A percentile compares a stretch with the other conserved stretches of the same genome.
These are phyloP conservation scores for Uncinocarpus reesii DNA, from an alignment of 2,329 filamentous ascomycete genomes.

Conservation along the genomic window DNA sequence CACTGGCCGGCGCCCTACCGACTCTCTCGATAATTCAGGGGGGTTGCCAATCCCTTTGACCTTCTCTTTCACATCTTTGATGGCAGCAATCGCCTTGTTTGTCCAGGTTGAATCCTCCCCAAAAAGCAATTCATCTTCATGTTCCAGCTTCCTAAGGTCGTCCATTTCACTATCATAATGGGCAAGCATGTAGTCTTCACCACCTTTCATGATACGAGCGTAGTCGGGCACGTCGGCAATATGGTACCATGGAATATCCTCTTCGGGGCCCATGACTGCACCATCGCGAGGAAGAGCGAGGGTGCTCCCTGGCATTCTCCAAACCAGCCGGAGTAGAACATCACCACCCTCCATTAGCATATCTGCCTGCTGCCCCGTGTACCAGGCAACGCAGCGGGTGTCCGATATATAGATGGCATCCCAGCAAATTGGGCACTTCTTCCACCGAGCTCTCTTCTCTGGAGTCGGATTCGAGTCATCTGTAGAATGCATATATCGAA, in stretches of 20 bases:
- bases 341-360: slow-evolving; percentile 70
- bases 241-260: slow-evolving; percentile 89
- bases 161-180: slow-evolving; percentile 73
- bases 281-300: slow-evolving; percentile 79
- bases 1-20: slow-evolving; percentile 37
- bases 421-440: slow-evolving; percentile 94
- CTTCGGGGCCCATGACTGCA: slow-evolving; percentile 46
- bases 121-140: slow-evolving; percentile 84
- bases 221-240: slow-evolving; percentile 91
- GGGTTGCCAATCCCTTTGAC: slow-evolving; percentile 57
- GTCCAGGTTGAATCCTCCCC: slow-evolving; percentile 91
- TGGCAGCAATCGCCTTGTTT: slow-evolving; percentile 64
- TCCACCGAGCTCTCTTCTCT: slow-evolving; percentile 67
- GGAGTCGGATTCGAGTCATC: slow-evolving; percentile 52
- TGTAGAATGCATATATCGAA: slow-evolving; percentile 85
- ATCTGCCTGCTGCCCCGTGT: slow-evolving; percentile 74
- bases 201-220: slow-evolving; percentile 88
- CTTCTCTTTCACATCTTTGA: slow-evolving; percentile 67
- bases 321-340: slow-evolving; percentile 77
- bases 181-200: slow-evolving; percentile 70
- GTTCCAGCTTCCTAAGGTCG: slow-evolving; percentile 63
- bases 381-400: slow-evolving; percentile 80
- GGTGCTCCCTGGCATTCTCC: slow-evolving; percentile 68
- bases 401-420: slow-evolving; percentile 90
- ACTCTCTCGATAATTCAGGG: slow-evolving; percentile 44